Percentiles rank a stretch among this genome's conserved stretches.
phyloP scores from a whole-genome alignment of 768 basidiomycete species.

The Kwoniella pini region DNA sequence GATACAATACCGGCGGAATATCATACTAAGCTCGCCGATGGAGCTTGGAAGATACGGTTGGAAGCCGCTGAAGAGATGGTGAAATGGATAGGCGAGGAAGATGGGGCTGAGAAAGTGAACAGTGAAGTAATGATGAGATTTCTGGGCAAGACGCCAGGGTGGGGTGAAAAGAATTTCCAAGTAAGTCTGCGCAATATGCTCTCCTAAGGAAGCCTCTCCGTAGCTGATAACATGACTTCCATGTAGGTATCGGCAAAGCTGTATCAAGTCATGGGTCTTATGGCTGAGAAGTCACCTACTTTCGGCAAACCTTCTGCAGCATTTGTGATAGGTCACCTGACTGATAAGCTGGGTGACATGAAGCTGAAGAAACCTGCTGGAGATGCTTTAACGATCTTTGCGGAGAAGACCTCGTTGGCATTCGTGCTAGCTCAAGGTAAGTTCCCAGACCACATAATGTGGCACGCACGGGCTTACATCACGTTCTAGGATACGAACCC shows the following conservation, averaged over 20 bases:
- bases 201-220: too few relatives aligned
- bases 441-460: slow-evolving; percentile 27
- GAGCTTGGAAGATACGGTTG: slow-evolving; percentile 89
- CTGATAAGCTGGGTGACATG: slow-evolving; percentile 92
- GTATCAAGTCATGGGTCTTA: slow-evolving; percentile 70
- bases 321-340: slow-evolving; percentile 74
- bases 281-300: slow-evolving; percentile 75
- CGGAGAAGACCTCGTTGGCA: slow-evolving; percentile 89
- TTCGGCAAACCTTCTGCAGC: slow-evolving; percentile 86
- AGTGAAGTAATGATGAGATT: slow-evolving; percentile 85
- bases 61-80: slow-evolving; percentile 84
- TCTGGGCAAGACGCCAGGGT: slow-evolving; percentile 82
- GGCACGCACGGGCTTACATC: neutral
- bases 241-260: slow-evolving; percentile 83
- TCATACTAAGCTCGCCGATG: slow-evolving; percentile 72
- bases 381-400: slow-evolving; percentile 76
- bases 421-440: slow-evolving; percentile 90
- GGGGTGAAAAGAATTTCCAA: slow-evolving; percentile 99
- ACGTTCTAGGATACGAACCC: slow-evolving; percentile 76
- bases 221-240: too few relatives aligned
- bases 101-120: slow-evolving; percentile 66
- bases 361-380: slow-evolving; percentile 96
- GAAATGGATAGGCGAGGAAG: slow-evolving; percentile 69
- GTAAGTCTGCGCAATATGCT: slow-evolving; percentile 5
- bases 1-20: slow-evolving; percentile 72